Evolutionary conservation across 2,329 filamentous ascomycete genomes (phyloP).

Genomic region (Orbilia quercus): DNA sequence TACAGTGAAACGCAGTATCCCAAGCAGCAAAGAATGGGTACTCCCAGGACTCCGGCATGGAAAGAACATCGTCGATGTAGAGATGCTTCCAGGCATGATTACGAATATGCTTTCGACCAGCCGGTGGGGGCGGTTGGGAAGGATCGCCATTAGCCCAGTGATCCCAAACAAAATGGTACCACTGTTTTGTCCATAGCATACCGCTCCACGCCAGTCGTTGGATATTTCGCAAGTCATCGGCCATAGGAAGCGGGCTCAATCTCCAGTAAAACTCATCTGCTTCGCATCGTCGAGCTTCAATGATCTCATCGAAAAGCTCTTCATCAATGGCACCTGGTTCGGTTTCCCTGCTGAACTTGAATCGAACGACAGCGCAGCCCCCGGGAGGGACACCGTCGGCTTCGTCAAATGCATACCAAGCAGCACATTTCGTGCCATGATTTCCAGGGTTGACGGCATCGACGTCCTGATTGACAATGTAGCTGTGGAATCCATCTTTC

Average conservation of each 20-base stretch:
- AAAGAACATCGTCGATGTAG: constrained; percentile 92
- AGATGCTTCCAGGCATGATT: constrained; percentile 95
- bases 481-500: constrained; percentile 92
- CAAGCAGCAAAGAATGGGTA: constrained; percentile 86
- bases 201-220: constrained; percentile 93
- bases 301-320: constrained; percentile 88
- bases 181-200: constrained; percentile 99
- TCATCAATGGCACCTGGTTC: constrained; percentile 77
- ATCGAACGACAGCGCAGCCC: constrained; percentile 94
- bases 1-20: constrained; percentile 97
- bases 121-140: constrained; percentile 83
- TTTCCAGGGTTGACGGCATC: constrained; percentile 81
- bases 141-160: constrained; percentile 97
- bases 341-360: constrained; percentile 81
- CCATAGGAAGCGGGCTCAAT: constrained; percentile 91
- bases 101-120: constrained; percentile 80
- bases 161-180: constrained; percentile 96
- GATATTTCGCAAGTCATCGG: constrained; percentile 92
- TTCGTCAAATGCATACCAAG: constrained; percentile 93
- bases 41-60: constrained; percentile 99
- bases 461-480: constrained; percentile 85
- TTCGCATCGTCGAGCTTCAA: constrained; percentile 86
- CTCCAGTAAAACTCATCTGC: constrained; percentile 96
- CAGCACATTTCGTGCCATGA: constrained; percentile 86
- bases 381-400: constrained; percentile 86